phyloP scores from a whole-genome alignment of 1,139 yeast genomes.

The Yamadazyma friedrichii region DNA sequence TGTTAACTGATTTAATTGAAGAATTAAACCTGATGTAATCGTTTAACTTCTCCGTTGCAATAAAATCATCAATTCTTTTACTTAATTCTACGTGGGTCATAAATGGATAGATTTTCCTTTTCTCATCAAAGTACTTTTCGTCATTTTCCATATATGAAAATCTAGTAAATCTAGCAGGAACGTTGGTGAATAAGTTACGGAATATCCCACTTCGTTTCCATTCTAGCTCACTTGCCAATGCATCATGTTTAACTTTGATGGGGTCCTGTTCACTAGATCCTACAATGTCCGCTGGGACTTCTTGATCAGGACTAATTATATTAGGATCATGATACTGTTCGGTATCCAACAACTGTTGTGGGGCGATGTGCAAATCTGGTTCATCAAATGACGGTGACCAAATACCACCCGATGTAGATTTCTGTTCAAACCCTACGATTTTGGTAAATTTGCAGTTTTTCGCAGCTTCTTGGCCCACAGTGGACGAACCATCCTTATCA shows the following conservation, averaged over 20 bases:
- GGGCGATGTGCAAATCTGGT: slow-evolving; percentile 29
- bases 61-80: slow-evolving; percentile 27
- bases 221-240: slow-evolving; percentile 21
- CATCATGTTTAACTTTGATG: slow-evolving; percentile 10
- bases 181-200: slow-evolving; percentile 45
- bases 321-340: slow-evolving; percentile 27
- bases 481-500: slow-evolving; percentile 27
- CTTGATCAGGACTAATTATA: slow-evolving; percentile 22
- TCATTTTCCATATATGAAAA: slow-evolving; percentile 39
- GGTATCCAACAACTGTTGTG: slow-evolving; percentile 27
- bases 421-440: slow-evolving; percentile 35
- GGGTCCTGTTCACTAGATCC: slow-evolving; percentile 20
- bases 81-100: slow-evolving; percentile 39
- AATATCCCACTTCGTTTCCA: slow-evolving; percentile 46
- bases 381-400: slow-evolving; percentile 29
- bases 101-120: slow-evolving; percentile 36
- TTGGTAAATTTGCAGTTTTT: slow-evolving; percentile 22
- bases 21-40: slow-evolving; percentile 37
- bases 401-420: slow-evolving; percentile 32
- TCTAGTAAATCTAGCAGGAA: slow-evolving; percentile 42
- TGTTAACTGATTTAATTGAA: slow-evolving; percentile 36
- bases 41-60: slow-evolving; percentile 26
- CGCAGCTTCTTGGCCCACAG: slow-evolving; percentile 21
- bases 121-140: slow-evolving; percentile 23
- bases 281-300: slow-evolving; percentile 18